Evolutionary conservation across 371 early-diverging fungal genomes (phyloP).

Genomic region (Furculomyces boomerangus): DNA sequence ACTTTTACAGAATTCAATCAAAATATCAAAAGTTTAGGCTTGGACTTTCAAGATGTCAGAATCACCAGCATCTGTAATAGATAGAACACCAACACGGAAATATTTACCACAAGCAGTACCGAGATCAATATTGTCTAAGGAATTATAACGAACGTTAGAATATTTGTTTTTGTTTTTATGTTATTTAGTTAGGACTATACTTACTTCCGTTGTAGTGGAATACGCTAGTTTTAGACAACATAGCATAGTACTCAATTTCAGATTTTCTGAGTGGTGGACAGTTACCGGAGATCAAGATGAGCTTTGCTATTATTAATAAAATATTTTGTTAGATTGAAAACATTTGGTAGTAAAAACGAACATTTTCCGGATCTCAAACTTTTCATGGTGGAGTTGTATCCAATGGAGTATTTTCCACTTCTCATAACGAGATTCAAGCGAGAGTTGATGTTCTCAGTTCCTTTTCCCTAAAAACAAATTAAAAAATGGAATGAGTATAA

Average conservation of each 20-base stretch:
- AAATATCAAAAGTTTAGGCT: slow-evolving; percentile 7
- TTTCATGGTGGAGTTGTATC: slow-evolving; percentile 96
- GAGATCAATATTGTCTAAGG: slow-evolving; percentile 84
- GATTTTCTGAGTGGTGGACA: slow-evolving; percentile 97
- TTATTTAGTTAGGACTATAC: too few relatives aligned
- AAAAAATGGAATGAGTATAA: neutral
- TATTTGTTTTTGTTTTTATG: too few relatives aligned
- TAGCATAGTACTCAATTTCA: slow-evolving; percentile 99
- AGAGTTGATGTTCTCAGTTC: slow-evolving; percentile 90
- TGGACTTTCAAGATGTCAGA: slow-evolving; percentile 54
- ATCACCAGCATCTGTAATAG: slow-evolving; percentile 97
- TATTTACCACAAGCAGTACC: slow-evolving; percentile 99
- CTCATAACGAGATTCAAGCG: slow-evolving; percentile 96
- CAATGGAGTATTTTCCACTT: slow-evolving; percentile 93
- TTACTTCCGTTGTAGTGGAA: slow-evolving; percentile 79
- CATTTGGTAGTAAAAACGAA: slow-evolving; percentile 22
- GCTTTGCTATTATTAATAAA: slow-evolving; percentile 56
- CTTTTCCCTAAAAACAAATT: slow-evolving; percentile 3
- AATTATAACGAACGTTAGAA: slow-evolving; percentile 3
- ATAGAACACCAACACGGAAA: slow-evolving; percentile 91
- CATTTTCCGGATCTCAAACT: slow-evolving; percentile 90
- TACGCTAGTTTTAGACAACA: slow-evolving; percentile 98
- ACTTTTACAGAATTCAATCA: too few relatives aligned
- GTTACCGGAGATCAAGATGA: slow-evolving; percentile 95
- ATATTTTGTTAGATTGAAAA: slow-evolving; percentile 1